phyloP scores from a whole-genome alignment of 2,329 filamentous ascomycete genomes.

The Nannizziopsis barbatae region DNA sequence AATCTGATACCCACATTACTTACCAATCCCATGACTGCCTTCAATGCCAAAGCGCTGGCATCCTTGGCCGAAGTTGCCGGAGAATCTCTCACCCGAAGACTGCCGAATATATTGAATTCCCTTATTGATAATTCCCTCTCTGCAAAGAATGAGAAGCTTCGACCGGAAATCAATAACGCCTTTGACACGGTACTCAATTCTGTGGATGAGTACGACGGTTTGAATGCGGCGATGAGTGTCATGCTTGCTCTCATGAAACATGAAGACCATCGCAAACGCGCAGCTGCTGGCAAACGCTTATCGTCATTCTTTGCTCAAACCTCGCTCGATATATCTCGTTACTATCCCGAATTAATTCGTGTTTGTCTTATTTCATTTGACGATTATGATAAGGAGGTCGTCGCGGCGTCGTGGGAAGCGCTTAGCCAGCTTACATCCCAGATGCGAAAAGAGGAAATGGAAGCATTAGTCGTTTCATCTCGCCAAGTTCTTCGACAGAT shows the following conservation, averaged over 20 bases:
- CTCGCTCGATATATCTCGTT: constrained; percentile 82
- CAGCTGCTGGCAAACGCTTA: constrained; percentile 65
- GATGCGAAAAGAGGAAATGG: constrained; percentile 96
- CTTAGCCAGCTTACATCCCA: constrained; percentile 78
- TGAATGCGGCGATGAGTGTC: constrained; percentile 92
- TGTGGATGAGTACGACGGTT: constrained; percentile 88
- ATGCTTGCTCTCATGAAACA: constrained; percentile 81
- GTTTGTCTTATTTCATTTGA: constrained; percentile 85
- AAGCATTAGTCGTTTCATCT: constrained; percentile 75
- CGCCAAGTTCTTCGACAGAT: constrained; percentile 77
- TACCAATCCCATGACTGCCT: constrained; percentile 77
- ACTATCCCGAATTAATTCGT: constrained; percentile 90
- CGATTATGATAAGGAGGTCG: constrained; percentile 68
- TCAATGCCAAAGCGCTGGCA: constrained; percentile 88
- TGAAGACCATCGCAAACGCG: constrained; percentile 76
- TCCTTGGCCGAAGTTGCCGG: constrained; percentile 88
- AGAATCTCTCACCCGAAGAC: constrained; percentile 74
- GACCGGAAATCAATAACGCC: constrained; percentile 60
- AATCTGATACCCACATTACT: constrained; percentile 91
- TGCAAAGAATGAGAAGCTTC: constrained; percentile 61
- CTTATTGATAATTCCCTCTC: constrained; percentile 83
- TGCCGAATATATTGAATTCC: constrained; percentile 83
- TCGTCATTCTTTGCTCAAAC: constrained; percentile 74
- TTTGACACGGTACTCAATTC: constrained; percentile 86
- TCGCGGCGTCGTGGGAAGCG: constrained; percentile 81